These are phyloP conservation scores for Saccharomyces eubayanus DNA, from an alignment of 805 yeast species.

Conservation along the genomic window DNA sequence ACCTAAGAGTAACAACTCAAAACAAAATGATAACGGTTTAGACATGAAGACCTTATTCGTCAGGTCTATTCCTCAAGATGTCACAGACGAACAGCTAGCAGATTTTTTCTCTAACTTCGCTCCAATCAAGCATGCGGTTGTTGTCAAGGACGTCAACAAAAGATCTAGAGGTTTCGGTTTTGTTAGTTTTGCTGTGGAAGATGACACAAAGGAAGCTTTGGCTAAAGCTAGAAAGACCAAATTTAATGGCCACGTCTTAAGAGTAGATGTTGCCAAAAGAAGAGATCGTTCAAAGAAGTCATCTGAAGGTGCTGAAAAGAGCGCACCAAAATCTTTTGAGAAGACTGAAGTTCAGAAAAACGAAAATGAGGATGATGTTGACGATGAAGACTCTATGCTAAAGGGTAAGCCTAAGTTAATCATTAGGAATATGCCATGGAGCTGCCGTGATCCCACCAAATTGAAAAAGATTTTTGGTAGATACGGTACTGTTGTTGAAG, in stretches of 20 bases:
- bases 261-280: slow-evolving; percentile 85
- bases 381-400: slow-evolving; percentile 39
- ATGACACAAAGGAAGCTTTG: slow-evolving; percentile 74
- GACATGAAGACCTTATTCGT: slow-evolving; percentile 66
- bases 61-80: slow-evolving; percentile 71
- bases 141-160: slow-evolving; percentile 70
- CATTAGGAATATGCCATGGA: slow-evolving; percentile 92
- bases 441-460: slow-evolving; percentile 68
- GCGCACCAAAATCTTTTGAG: slow-evolving; percentile 5
- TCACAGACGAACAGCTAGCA: slow-evolving; percentile 72
- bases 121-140: slow-evolving; percentile 91
- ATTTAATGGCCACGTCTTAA: slow-evolving; percentile 55
- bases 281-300: slow-evolving; percentile 60
- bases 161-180: slow-evolving; percentile 92
- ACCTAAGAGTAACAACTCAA: neutral
- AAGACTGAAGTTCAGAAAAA: slow-evolving; percentile 2
- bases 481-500: slow-evolving; percentile 83
- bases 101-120: slow-evolving; percentile 85
- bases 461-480: slow-evolving; percentile 61
- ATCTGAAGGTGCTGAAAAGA: slow-evolving; percentile 5
- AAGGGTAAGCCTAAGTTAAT: slow-evolving; percentile 82
- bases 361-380: slow-evolving; percentile 14
- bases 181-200: slow-evolving; percentile 78
- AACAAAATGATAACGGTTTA: slow-evolving; percentile 21
- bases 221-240: slow-evolving; percentile 55